Evolutionary conservation across 139 green algal genomes (phyloP), one percentile per base, ranked within the genome.

Genomic region (Pleodorina starrii): DNA sequence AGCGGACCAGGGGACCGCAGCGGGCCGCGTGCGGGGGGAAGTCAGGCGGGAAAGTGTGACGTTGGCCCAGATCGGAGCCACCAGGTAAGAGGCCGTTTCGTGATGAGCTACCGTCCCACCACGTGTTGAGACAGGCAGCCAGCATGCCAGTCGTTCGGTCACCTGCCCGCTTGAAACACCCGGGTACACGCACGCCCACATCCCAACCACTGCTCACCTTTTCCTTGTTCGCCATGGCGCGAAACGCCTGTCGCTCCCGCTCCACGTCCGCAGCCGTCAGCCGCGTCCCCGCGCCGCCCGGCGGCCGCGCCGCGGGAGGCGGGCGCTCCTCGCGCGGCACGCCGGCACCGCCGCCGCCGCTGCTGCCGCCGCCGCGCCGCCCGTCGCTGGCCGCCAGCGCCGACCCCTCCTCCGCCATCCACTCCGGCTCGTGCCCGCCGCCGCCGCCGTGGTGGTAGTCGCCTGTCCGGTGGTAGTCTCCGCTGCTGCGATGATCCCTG

Each of bases 261-360:
- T 88, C 83, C 35, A 88, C 35, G 46, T 88, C 83, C 4, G 83
- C 83, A 11, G 83, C 83, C 68, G 83, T 88, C 32, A 88, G 12
- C 11, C 68, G 66, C 17, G 57, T 25, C 27, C 36, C 25, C 27
- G 29, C 17, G 40, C 79, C 79, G 16, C 4, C 7, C 0, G 21
- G 32, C 17, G 17, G 32, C 38, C 57, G 79, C 9, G 23, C 12
- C 44, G 63, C 14, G 35, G 48, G 10, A 3, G 25, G 54, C 44
- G 32, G 35, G 19, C 79, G 38, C 38, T 86, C 57, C 25, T 86
- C 79, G 9, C 79, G 54, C 6, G 11, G 14, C 1, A 2, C 83
- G 35, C 29, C 29, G 16, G 38, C 25, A 29, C 79, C 27, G 25
- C 79, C 38, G 42, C 40, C 36, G 16, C 81, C 79, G 17, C 54